Evolutionary conservation across 257 asterid genomes (phyloP), one percentile per base, ranked within the genome.

Genomic region (Mitragyna speciosa): DNA sequence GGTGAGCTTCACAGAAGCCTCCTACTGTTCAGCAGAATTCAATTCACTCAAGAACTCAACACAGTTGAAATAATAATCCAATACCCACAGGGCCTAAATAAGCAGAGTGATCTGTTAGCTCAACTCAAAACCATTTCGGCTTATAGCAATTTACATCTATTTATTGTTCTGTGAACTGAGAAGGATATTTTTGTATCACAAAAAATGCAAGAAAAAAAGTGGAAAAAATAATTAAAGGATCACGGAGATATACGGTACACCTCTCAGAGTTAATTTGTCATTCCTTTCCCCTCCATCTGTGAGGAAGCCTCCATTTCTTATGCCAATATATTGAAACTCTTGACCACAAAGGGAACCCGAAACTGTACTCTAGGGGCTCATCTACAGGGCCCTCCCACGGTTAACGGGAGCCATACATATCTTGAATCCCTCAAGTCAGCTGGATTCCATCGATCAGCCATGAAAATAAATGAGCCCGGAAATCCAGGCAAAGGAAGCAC

Each of bases 381-480:
- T 96, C 97, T 17, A 90, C 97, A 17, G 92, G 92, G 91, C 64
- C 97, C 98, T 12, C 92, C 88, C 24, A 94, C 89, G 2, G 85
- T 92, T 81, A 96, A 70, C 12, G 99, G 99, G 83, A 96, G 56
- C 99, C 99, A 96, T 2, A 96, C 89, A 20, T 96, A 94, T 73
- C 99, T 89, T 47, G 99, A 94, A 83, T 96, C 96, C 80, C 92
- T 87, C 84, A 96, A 86, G 84, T 94, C 97, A 5, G 97, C 94
- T 0, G 97, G 98, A 82, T 89, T 92, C 99, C 99, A 96, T 26
- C 99, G 76, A 79, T 96, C 99, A 33, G 98, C 98, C 98, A 96
- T 91, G 87, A 94, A 94, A 56, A 94, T 78, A 58, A 90, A 96
- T 26, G 73, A 81, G 12, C 95, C 97, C 0, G 89, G 87, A 8